A percentile compares a stretch with the other conserved stretches of the same genome.
phyloP scores from a whole-genome alignment of 2,329 filamentous ascomycete genomes.

The Monilinia aucupariae region DNA sequence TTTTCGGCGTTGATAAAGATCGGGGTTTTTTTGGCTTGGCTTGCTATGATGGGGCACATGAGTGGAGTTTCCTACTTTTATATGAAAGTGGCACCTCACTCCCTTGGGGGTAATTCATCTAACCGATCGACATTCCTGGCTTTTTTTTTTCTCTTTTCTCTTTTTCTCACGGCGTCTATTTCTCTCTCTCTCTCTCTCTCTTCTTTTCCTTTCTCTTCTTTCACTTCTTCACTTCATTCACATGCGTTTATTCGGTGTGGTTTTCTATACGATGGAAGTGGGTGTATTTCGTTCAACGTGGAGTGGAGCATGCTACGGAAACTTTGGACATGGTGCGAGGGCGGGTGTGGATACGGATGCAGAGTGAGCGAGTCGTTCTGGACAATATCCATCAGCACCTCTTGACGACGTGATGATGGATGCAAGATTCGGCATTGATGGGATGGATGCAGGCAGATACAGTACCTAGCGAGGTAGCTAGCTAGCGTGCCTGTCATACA shows the following conservation, averaged over 20 bases:
- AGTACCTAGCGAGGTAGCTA: not conserved
- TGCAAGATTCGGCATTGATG: not conserved
- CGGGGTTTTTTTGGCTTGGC: slow-evolving; percentile 5
- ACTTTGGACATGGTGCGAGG: not conserved
- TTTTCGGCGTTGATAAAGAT: slow-evolving; percentile 15
- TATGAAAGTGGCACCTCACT: slow-evolving; percentile 6
- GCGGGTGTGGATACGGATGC: not conserved
- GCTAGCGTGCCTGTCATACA: not conserved
- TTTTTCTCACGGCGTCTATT: not conserved
- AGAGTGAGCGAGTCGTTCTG: not conserved
- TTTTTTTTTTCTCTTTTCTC: not conserved
- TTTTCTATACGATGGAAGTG: not conserved
- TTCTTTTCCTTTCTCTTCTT: not conserved
- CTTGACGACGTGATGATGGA: not conserved
- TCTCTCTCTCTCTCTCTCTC: not conserved
- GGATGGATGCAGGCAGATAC: not conserved
- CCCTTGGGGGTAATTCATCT: not conserved
- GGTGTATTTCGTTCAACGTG: not conserved
- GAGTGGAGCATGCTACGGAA: not conserved
- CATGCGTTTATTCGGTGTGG: not conserved
- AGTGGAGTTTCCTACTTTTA: slow-evolving; percentile 11
- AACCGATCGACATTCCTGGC: not conserved
- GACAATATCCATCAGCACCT: not conserved
- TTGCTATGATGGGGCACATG: slow-evolving; percentile 2
- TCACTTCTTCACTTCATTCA: not conserved